phyloP scores from a whole-genome alignment of 225 moss, liverwort and hornwort species.

The Sphagnum tenellum region DNA sequence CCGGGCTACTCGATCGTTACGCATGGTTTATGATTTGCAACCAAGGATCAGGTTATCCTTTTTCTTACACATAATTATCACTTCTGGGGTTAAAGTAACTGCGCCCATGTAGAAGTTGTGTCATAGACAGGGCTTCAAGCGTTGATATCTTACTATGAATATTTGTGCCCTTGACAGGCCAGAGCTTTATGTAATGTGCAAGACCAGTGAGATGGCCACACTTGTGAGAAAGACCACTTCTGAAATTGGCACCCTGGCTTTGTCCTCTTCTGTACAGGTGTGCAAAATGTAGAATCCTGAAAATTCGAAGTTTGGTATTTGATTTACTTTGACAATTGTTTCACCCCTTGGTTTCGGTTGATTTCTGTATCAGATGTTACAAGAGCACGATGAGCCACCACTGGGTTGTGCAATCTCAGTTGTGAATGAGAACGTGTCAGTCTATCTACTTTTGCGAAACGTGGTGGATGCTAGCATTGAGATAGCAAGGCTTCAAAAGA shows the following conservation, averaged over 20 bases:
- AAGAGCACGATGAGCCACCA: conserved; percentile 33
- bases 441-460: conserved; percentile 52
- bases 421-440: conserved; percentile 61
- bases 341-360: too few relatives aligned
- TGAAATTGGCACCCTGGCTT: conserved; percentile 64
- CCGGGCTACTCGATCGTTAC: conserved; percentile 58
- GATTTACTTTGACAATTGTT: too few relatives aligned
- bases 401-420: conserved; percentile 70
- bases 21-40: conserved; percentile 75
- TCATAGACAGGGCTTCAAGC: too few relatives aligned
- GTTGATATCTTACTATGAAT: background rate
- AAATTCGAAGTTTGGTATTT: too few relatives aligned
- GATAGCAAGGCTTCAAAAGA: conserved; percentile 72
- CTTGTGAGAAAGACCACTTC: conserved; percentile 37
- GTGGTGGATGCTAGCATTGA: conserved; percentile 64
- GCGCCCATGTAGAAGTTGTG: too few relatives aligned
- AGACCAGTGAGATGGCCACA: conserved; percentile 25
- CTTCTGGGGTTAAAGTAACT: background rate
- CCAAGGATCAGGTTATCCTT: conserved; percentile 51
- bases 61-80: background rate
- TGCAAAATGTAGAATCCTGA: background rate
- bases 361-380: conserved; percentile 39
- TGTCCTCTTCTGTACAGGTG: conserved; percentile 55
- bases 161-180: conserved; percentile 33
- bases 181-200: conserved; percentile 58